Evolutionary conservation across 345 rosid genomes (phyloP), one percentile per base, ranked within the genome.

Genomic region (Eucalyptus grandis): DNA sequence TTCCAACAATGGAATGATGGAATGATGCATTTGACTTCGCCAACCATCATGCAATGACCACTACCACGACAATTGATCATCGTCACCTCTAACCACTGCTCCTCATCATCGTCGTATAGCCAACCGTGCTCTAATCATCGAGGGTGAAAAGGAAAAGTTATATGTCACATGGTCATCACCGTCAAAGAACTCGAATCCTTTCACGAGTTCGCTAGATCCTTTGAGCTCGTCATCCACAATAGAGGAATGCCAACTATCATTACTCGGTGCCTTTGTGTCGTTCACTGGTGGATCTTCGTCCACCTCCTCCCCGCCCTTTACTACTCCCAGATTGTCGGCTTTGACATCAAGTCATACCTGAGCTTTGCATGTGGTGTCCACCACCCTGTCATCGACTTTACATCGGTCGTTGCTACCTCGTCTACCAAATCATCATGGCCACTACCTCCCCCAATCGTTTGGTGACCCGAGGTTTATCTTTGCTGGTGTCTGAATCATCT

Each of bases 11-110:
- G 62, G 1, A 56, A 24, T 24, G 58, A 19, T 53, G 14, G 14
- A 56, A 2, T 24, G 62, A 56, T 4, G 30, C 27, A 56, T 56
- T 0, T 24, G 13, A 24, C 30, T 24, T 56, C 1, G 13, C 15
- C 7, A 1, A 60, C 8, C 31, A 5, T 12, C 67, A 12, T 60
- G 31, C 15, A 27, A 60, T 60, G 62, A 56, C 62, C 14, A 56
- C 12, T 56, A 9, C 30, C 62, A 24, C 14, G 14, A 24, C 2
- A 5, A 10, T 4, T 5, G 30, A 56, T 60, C 31, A 6, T 60
- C 7, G 0, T 27, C 67, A 27, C 3, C 3, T 27, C 15, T 0
- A 0, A 22, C 15, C 67, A 12, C 16, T 13, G 2, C 15, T 26
- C 14, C 14, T 27, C n/a, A 27, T 60, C 15, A 27, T 60, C 8